Conservation (phyloP, 257 asterid genomes). For the Rehmannia glutinosa region DNA sequence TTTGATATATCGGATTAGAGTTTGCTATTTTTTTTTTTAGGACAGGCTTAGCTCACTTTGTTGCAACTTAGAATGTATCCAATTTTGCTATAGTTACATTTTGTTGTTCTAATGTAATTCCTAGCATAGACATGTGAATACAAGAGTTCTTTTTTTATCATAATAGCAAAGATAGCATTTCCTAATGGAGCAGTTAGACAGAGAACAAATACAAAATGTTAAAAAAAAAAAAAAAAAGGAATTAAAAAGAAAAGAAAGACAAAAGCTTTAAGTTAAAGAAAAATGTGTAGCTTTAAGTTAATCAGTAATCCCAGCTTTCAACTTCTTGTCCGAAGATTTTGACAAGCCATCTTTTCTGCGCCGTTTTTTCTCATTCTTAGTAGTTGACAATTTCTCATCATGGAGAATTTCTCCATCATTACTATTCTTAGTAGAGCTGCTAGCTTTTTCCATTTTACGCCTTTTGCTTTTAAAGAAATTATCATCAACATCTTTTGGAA, state of each 20-base stretch:
- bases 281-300: slow-evolving; percentile 13
- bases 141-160: slow-evolving; percentile 20
- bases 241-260: neutral
- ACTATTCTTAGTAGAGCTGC: slow-evolving; percentile 5
- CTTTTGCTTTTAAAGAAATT: slow-evolving; percentile 26
- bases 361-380: slow-evolving; percentile 33
- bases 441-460: slow-evolving; percentile 24
- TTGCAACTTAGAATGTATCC: slow-evolving; percentile 22
- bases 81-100: slow-evolving; percentile 32
- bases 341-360: slow-evolving; percentile 25
- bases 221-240: neutral
- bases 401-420: slow-evolving; percentile 17
- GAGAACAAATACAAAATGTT: neutral
- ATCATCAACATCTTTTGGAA: slow-evolving; percentile 18
- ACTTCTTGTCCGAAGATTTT: slow-evolving; percentile 29
- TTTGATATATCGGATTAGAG: slow-evolving; percentile 19
- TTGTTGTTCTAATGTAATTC: slow-evolving; percentile 32
- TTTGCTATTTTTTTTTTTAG: slow-evolving; percentile 14
- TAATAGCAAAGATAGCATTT: neutral
- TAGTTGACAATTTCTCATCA: slow-evolving; percentile 8
- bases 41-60: slow-evolving; percentile 12
- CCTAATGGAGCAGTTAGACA: no score
- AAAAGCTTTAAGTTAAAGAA: no score
- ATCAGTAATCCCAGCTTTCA: slow-evolving; percentile 25
- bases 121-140: slow-evolving; percentile 47